Conservation (phyloP, 169 alveolate species). For the Amoebophrya sp. region DNA sequence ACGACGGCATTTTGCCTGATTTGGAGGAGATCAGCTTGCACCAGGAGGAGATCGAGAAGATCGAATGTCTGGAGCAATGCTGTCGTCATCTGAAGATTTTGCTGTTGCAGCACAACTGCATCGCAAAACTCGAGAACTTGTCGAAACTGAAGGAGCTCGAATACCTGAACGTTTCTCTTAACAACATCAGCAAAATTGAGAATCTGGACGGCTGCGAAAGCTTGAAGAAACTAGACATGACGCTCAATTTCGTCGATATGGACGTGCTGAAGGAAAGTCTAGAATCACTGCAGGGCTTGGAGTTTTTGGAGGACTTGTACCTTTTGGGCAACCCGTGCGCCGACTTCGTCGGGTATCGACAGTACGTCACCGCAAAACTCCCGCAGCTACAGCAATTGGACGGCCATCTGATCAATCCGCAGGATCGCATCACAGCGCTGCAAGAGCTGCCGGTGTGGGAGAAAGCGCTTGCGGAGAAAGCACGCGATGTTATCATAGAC, state of each 20-base stretch:
- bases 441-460: conserved; percentile 26
- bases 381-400: neutral
- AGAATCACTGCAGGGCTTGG: neutral
- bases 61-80: conserved; percentile 74
- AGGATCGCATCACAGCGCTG: neutral
- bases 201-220: conserved; percentile 77
- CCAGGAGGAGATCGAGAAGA: conserved; percentile 72
- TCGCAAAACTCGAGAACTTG: conserved; percentile 77
- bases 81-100: conserved; percentile 81
- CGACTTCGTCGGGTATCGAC: neutral
- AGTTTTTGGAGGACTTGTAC: conserved; percentile 65
- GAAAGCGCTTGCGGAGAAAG: neutral
- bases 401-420: neutral
- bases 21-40: conserved; percentile 82
- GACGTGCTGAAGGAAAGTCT: conserved; percentile 62
- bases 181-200: conserved; percentile 73
- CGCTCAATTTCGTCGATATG: conserved; percentile 77
- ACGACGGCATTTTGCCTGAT: conserved; percentile 77
- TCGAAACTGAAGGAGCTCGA: conserved; percentile 76
- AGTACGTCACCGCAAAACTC: neutral
- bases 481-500: neutral
- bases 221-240: conserved; percentile 79
- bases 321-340: conserved; percentile 87
- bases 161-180: conserved; percentile 80
- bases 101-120: conserved; percentile 78